Base-by-base conservation (phyloP, 345 rosid genomes). In the Populus deltoides region DNA sequence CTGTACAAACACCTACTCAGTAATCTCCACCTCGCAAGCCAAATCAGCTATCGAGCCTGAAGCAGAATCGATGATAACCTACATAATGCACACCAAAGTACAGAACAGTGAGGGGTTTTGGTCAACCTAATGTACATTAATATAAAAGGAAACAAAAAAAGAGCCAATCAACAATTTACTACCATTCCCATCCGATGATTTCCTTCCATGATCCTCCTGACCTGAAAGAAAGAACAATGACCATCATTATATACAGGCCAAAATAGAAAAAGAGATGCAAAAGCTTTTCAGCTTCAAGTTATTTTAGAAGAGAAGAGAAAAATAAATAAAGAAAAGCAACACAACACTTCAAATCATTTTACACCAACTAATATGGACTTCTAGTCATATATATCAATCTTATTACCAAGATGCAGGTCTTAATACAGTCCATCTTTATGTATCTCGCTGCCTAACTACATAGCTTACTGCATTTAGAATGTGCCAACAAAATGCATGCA, bases 111-210 rank as follows among this genome's bases (percentile, higher is more conserved):
- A 75, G 80, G 63, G 72, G 61, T 10, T 68, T 38, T 66, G n/a
- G 70, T 29, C 25, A 41, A 45, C 4, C 63, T 53, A 57, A 59
- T 10, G 16, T 41, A 45, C 35, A 13, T 41, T 36, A 51, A 27
- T 10, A 27, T 55, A 59, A 82, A 70, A 65, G 77, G 62, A 67
- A 77, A 69, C 16, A 71, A 82, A 27, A 70, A 74, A 80, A 67
- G 41, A 68, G 45, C 78, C 71, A 70, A 11, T 35, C 55, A 53
- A 63, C 68, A 79, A 75, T 65, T 49, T 59, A 63, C 49, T 73
- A 96, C 99, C 99, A 96, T 93, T 89, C 99, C 99, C 97, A 96
- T 93, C 66, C 98, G 91, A 76, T 84, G 97, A 83, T 92, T 92
- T 70, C 99, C 99, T 82, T 96, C 96, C 99, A 96, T 92, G 88